phyloP scores from a whole-genome alignment of 768 basidiomycete genomes.

The Hygrocybe coccinea region DNA sequence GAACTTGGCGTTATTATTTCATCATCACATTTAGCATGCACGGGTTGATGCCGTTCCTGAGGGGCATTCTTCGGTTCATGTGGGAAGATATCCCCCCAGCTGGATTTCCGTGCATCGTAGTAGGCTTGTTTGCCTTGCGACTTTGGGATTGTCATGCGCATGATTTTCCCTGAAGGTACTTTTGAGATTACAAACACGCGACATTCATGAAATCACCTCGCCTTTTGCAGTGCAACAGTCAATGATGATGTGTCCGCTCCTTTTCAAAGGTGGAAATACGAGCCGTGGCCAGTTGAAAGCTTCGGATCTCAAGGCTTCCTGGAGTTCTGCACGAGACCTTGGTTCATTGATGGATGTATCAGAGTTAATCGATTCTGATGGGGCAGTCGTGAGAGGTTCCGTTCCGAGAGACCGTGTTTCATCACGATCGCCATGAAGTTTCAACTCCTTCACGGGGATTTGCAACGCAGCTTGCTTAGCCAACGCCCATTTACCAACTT shows the following conservation, averaged over 20 bases:
- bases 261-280: slow-evolving; percentile 87
- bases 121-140: slow-evolving; percentile 94
- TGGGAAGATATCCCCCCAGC: slow-evolving; percentile 95
- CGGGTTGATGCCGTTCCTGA: slow-evolving; percentile 53
- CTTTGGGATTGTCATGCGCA: slow-evolving; percentile 86
- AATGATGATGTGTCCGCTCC: slow-evolving; percentile 84
- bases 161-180: slow-evolving; percentile 69
- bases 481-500: slow-evolving; percentile 44
- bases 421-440: slow-evolving; percentile 34
- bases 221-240: slow-evolving; percentile 85
- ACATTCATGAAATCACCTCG: slow-evolving; percentile 22
- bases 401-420: slow-evolving; percentile 9
- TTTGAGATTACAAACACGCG: background rate
- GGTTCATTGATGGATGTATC: slow-evolving; percentile 6
- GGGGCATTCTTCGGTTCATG: slow-evolving; percentile 77
- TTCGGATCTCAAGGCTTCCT: slow-evolving; percentile 59
- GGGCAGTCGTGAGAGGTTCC: slow-evolving; percentile 8
- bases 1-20: slow-evolving; percentile 22
- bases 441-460: slow-evolving; percentile 37
- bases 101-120: slow-evolving; percentile 90
- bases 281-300: slow-evolving; percentile 88
- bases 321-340: slow-evolving; percentile 34
- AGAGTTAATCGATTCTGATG: slow-evolving; percentile 2
- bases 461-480: slow-evolving; percentile 30
- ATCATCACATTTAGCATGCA: slow-evolving; percentile 27